Evolutionary conservation across 2,329 filamentous ascomycete genomes (phyloP), one percentile per base, ranked within the genome.

Genomic region (Ophiostoma novo-ulmi): DNA sequence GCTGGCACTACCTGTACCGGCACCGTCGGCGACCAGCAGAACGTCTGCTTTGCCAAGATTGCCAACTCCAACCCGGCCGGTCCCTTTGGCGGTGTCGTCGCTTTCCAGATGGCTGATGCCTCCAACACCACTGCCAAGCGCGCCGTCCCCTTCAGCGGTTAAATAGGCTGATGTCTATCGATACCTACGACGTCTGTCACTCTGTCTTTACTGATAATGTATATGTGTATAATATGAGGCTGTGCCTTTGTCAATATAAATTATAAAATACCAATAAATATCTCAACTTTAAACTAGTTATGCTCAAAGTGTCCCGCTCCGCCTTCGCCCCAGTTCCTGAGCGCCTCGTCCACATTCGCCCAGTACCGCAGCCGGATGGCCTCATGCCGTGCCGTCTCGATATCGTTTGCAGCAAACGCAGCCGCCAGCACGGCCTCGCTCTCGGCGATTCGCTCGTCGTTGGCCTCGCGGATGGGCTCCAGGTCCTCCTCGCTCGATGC

Each of bases 331-430:
- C 94, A 97, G 73, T 89, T 87, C 77, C 90, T 83, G 76, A 97
- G 82, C 66, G 89, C 91, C 79, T 96, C 91, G 73, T 88, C 85
- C 73, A 98, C 89, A 80, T 94, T 97, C 70, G 91, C 85, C 94
- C 94, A 97, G 82, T 97, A 98, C 78, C 93, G 84, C 81, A 97
- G 80, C 78, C 86, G 84, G 1, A 97, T 88, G 65, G 89, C 89
- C 84, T 96, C 92, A 72, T 78, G 80, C 80, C 86, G 88, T 20
- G 93, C 94, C 10, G 73, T 80, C 58, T 88, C 84, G 77, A 94
- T 87, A 67, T 90, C 91, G 10, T 79, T 76, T 73, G 81, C 70
- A 5, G 72, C 83, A 77, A 98, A 94, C 0, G 88, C 87, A 70
- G 78, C 76, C 66, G 86, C 91, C 35, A 98, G 76, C 1, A 80